Conservation (phyloP, 768 basidiomycete genomes). For the Asterophora parasitica region DNA sequence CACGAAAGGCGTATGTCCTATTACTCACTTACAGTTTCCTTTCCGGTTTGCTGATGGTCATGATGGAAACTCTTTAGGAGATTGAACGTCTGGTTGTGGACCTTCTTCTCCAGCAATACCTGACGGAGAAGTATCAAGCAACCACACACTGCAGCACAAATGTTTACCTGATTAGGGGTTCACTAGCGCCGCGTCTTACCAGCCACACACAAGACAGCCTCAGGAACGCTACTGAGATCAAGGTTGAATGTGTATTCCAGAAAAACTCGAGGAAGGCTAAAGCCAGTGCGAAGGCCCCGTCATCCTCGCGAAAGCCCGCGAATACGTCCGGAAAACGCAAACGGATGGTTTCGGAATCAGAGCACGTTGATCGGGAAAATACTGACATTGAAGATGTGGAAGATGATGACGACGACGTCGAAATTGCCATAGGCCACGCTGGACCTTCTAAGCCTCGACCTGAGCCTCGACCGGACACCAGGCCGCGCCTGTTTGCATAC, state of each 20-base stretch:
- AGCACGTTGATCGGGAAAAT: constrained; percentile 18
- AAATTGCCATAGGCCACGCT: not conserved
- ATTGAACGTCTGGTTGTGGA: constrained; percentile 68
- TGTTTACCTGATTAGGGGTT: constrained; percentile 51
- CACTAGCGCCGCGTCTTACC: constrained; percentile 41
- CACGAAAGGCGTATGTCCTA: constrained; percentile 56
- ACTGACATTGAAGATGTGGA: constrained; percentile 10
- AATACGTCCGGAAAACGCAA: constrained; percentile 12
- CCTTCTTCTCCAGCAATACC: constrained; percentile 56
- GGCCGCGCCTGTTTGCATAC: not conserved
- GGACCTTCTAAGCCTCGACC: not conserved
- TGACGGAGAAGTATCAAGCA: constrained; percentile 48
- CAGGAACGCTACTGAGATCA: constrained; percentile 24
- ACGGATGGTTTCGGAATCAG: constrained; percentile 5
- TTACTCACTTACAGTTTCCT: not conserved
- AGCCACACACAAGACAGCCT: constrained; percentile 40
- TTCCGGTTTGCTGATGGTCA: constrained; percentile 6
- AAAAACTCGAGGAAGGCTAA: constrained; percentile 19
- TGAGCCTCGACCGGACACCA: not conserved
- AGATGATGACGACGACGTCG: constrained; percentile 13
- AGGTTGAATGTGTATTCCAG: constrained; percentile 42
- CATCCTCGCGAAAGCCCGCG: not conserved
- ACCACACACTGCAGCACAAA: constrained; percentile 63
- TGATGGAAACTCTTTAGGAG: constrained; percentile 46
- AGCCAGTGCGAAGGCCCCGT: constrained; percentile 16